Conservation (phyloP, 805 yeast genomes). For the Starmerella vitae region DNA sequence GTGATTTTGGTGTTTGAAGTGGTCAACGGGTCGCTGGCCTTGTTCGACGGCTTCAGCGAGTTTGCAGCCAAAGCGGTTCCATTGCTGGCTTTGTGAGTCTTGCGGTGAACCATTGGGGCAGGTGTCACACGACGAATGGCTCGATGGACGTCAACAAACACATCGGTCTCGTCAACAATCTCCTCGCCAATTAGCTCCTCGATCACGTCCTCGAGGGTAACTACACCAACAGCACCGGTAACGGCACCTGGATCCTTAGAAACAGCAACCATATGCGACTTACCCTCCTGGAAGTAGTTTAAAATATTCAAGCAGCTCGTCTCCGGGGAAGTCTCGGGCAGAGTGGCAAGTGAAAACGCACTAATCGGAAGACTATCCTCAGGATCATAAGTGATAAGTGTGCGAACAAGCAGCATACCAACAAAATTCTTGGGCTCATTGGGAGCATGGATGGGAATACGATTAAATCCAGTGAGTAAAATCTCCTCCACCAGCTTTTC, state of each 20-base stretch:
- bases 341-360: constrained; percentile 84
- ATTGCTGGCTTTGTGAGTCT: constrained; percentile 3
- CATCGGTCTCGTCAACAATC: constrained; percentile 92
- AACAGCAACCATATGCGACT: constrained; percentile 92
- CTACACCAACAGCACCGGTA: constrained; percentile 76
- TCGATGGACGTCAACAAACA: constrained; percentile 77
- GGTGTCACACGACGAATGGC: constrained; percentile 49
- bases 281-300: constrained; percentile 95
- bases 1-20: constrained; percentile 52
- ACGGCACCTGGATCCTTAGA: constrained; percentile 70
- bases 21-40: constrained; percentile 53
- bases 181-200: constrained; percentile 97
- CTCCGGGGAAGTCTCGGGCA: constrained; percentile 84
- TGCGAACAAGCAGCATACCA: constrained; percentile 89
- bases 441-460: constrained; percentile 89
- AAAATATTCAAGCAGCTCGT: constrained; percentile 88
- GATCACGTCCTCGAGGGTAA: constrained; percentile 93
- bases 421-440: constrained; percentile 79
- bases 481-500: constrained; percentile 78
- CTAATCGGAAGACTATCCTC: constrained; percentile 90
- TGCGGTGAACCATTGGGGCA: constrained; percentile 26
- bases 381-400: constrained; percentile 88
- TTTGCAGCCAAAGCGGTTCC: constrained; percentile 4
- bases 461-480: constrained; percentile 83
- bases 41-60: constrained; percentile 30